Base-by-base conservation (phyloP, 2,329 filamentous ascomycete species). In the Arachnomyces sp. region DNA sequence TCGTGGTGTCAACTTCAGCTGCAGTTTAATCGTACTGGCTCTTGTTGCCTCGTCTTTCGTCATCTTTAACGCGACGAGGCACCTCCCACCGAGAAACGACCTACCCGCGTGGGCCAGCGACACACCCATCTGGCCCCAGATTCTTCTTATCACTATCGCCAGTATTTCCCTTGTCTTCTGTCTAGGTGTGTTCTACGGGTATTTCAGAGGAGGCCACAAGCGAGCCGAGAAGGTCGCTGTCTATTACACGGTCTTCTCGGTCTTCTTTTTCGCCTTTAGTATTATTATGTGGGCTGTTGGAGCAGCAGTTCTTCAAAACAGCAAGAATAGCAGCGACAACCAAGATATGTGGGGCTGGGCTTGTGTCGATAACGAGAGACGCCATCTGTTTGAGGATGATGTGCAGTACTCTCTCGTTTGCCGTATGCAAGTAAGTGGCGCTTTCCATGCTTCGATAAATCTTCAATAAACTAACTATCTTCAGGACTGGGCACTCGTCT, bases 331-430 rank as follows among this genome's bases (percentile, higher is more conserved):
- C 57, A 78, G 77, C 57, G 68, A 77, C 49, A 84, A 84, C 56
- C 79, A 94, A 64, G 92, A 98, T 63, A 77, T 98, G 64, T 98
- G 92, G 92, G 89, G 90, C 44, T 98, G 92, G 92, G 79, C 87
- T n/a, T 98, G 92, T 63, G 82, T 89, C 42, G 76, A 94, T 55
- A 96, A 95, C 63, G 79, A 81, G 49, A 81, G 90, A 45, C 70
- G 81, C 40, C 66, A 87, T 37, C 68, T 94, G 39, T 96, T 90
- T 61, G 60, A 78, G 46, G 72, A 89, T 42, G 81, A 92, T 54
- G 77, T 98, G 52, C 74, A 92, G 65, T 98, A 96, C 65, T 79
- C 79, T 17, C 81, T 98, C 37, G 76, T 96, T 50, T 98, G 92
- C 71, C 83, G 90, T 54, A 78, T 98, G 55, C 81, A 84, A 71